These are phyloP conservation scores for Chamaecrista fasciculata DNA, from an alignment of 306 rosid genomes.

Conservation along the genomic window DNA sequence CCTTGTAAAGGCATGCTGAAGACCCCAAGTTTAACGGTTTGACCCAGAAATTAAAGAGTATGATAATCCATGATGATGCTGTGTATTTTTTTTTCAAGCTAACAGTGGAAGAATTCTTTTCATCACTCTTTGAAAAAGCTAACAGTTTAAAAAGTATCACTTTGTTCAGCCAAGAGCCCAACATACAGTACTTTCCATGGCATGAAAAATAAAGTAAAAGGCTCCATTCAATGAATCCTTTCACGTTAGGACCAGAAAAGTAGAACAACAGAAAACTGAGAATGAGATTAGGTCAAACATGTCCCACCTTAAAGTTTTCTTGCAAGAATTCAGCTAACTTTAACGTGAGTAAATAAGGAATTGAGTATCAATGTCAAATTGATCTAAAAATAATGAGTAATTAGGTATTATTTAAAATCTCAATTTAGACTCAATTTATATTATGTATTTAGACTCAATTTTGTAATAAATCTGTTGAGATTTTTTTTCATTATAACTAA, in stretches of 20 bases:
- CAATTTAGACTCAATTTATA: too few species aligned
- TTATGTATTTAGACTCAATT: too few species aligned
- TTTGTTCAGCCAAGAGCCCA: background rate
- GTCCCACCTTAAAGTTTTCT: background rate
- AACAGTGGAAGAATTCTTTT: background rate
- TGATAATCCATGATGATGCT: background rate
- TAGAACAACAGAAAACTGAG: background rate
- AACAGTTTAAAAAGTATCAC: background rate
- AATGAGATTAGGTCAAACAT: background rate
- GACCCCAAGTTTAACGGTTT: too few species aligned
- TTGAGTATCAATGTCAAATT: too few species aligned
- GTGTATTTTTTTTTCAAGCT: background rate
- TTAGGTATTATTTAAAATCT: too few species aligned
- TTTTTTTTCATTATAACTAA: too few species aligned
- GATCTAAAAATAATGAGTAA: too few species aligned
- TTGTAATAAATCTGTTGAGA: too few species aligned
- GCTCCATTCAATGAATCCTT: background rate
- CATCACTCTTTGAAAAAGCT: background rate
- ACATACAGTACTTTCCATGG: background rate
- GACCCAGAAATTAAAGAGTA: slow-evolving; percentile 5
- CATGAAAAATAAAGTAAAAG: background rate
- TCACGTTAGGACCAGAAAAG: background rate
- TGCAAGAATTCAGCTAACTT: background rate
- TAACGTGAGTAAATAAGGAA: background rate
- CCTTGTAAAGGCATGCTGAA: too few species aligned